These are phyloP conservation scores for Lepidium sativum DNA, from an alignment of 345 rosid genomes.

Conservation along the genomic window DNA sequence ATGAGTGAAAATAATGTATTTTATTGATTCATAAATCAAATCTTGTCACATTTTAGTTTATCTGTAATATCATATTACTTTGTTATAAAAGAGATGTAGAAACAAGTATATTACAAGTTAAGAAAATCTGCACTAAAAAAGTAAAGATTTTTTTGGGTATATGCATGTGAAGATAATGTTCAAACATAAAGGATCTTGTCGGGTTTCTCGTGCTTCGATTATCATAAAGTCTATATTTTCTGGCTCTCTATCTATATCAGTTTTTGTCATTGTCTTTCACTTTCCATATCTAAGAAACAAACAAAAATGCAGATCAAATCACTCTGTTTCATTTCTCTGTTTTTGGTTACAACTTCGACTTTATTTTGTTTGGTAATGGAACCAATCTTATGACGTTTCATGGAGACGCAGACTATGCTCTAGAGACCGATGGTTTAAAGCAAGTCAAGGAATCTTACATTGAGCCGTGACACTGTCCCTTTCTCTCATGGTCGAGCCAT, in stretches of 20 bases:
- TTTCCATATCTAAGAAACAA: not conserved
- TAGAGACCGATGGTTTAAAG: constrained; percentile 7
- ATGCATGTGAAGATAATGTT: not conserved
- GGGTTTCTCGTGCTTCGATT: not conserved
- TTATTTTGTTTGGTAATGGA: constrained; percentile 12
- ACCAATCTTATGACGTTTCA: not conserved
- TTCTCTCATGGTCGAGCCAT: constrained; percentile 20
- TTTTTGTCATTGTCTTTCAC: not conserved
- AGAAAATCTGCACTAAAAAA: not conserved
- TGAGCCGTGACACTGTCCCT: not conserved
- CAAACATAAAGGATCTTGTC: not conserved
- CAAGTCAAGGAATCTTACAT: not conserved
- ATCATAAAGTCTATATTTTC: not conserved
- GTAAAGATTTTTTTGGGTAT: not conserved
- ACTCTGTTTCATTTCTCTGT: not conserved
- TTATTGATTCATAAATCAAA: constrained; percentile 9
- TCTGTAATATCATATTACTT: not conserved
- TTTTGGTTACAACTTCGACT: not conserved
- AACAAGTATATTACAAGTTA: not conserved
- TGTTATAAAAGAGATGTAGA: not conserved
- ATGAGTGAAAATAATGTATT: constrained; percentile 15
- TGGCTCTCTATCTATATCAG: not conserved
- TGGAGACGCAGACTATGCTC: not conserved
- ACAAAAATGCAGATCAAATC: not conserved
- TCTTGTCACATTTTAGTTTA: constrained; percentile 11